Conservation (phyloP, 257 asterid species). For the Nicotiana knightiana region DNA sequence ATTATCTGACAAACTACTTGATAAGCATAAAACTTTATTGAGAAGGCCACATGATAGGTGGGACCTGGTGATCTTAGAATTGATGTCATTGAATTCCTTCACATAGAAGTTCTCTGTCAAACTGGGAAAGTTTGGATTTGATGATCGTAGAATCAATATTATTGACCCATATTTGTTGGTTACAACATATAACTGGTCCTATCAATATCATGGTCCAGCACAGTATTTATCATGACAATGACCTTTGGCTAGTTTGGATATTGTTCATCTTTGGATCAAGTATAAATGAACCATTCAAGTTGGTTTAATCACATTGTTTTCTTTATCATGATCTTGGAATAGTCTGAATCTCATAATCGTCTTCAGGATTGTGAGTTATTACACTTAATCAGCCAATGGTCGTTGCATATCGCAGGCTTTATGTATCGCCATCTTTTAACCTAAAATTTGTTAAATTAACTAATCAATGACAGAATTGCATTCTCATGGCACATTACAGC, state of each 20-base stretch:
- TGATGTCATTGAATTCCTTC: not conserved
- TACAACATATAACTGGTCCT: not conserved
- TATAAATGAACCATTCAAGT: not conserved
- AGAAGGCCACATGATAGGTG: slow-evolving; percentile 1
- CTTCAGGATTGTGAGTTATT: not conserved
- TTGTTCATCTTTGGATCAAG: not conserved
- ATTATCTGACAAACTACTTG: not conserved
- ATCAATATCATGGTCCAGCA: not conserved
- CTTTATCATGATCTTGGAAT: not conserved
- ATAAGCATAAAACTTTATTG: not conserved
- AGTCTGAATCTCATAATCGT: not conserved
- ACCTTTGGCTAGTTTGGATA: not conserved
- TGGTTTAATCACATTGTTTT: not conserved
- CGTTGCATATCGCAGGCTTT: not conserved
- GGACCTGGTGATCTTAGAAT: not conserved
- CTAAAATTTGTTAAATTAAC: not conserved
- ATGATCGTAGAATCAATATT: not conserved
- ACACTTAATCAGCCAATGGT: not conserved
- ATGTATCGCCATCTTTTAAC: not conserved
- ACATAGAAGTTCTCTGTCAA: not conserved
- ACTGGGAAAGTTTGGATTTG: not conserved
- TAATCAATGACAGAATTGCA: not conserved
- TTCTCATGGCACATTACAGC: not conserved
- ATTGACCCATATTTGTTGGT: not conserved
- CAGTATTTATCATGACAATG: not conserved